Conservation (phyloP, 2,329 filamentous ascomycete genomes). For the Ophiocordyceps sinensis region DNA sequence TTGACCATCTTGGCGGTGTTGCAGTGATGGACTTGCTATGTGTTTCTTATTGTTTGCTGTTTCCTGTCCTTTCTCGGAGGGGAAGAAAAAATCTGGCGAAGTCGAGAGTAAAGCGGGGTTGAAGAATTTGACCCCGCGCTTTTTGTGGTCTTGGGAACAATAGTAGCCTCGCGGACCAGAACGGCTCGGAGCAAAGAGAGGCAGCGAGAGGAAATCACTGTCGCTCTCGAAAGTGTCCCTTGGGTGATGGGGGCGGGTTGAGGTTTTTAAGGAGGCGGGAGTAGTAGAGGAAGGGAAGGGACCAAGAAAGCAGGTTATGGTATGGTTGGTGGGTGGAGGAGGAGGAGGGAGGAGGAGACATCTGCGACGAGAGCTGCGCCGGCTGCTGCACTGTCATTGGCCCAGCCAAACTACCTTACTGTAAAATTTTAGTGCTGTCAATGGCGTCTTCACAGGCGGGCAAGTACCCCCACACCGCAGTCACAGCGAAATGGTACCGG, state of each 20-base stretch:
- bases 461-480: too few species aligned
- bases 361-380: too few species aligned
- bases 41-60: slow-evolving; percentile 10
- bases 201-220: slow-evolving; percentile 23
- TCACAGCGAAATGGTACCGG: too few species aligned
- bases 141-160: slow-evolving; percentile 8
- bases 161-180: slow-evolving; percentile 1
- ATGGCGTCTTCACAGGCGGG: too few species aligned
- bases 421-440: too few species aligned
- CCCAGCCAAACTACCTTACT: too few species aligned
- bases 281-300: slow-evolving; percentile 12
- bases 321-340: too few species aligned
- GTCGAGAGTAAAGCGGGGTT: slow-evolving; percentile 28
- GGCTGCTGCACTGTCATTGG: too few species aligned
- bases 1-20: slow-evolving; percentile 98
- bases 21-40: slow-evolving; percentile 24
- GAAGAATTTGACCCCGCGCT: slow-evolving; percentile 27
- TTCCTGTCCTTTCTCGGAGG: neutral
- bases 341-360: neutral
- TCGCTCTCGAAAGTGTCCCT: slow-evolving; percentile 25
- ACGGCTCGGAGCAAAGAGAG: slow-evolving; percentile 18
- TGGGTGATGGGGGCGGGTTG: slow-evolving; percentile 8
- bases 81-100: slow-evolving; percentile 8
- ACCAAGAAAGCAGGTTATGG: slow-evolving; percentile 7
- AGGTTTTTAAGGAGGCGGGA: slow-evolving; percentile 7